Conservation (phyloP, 352 stramenopile species). For the Globisporangium alternatum region DNA sequence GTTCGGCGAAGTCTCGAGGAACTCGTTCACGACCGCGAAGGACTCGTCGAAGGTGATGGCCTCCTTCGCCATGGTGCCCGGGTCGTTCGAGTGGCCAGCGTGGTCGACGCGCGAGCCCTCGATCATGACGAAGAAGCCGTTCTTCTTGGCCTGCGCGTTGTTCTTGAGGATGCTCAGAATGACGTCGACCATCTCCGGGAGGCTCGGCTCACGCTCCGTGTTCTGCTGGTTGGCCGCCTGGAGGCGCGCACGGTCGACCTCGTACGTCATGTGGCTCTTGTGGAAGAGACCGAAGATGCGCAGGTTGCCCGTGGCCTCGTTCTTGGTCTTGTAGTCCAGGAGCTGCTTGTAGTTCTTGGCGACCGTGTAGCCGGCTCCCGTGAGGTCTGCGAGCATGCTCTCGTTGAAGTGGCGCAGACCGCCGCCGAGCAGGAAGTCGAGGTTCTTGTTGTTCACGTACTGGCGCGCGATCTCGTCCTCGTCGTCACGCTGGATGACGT, state of each 20-base stretch:
- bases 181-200: constrained; percentile 64
- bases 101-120: constrained; percentile 72
- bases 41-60: constrained; percentile 70
- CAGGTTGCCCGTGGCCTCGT: constrained; percentile 44
- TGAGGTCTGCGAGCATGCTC: constrained; percentile 39
- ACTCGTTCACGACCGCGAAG: constrained; percentile 61
- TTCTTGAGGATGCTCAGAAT: constrained; percentile 59
- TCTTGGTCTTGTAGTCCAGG: constrained; percentile 43
- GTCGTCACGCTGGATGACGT: constrained; percentile 49
- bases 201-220: constrained; percentile 43
- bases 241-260: constrained; percentile 53
- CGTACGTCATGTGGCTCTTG: constrained; percentile 65
- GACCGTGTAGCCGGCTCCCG: constrained; percentile 42
- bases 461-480: constrained; percentile 56
- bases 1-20: constrained; percentile 44
- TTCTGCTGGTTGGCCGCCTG: constrained; percentile 31
- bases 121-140: constrained; percentile 78
- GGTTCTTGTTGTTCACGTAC: constrained; percentile 65
- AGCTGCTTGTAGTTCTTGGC: constrained; percentile 55
- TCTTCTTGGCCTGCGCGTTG: constrained; percentile 67
- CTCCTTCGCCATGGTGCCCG: constrained; percentile 63
- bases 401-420: constrained; percentile 53
- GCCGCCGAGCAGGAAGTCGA: constrained; percentile 61
- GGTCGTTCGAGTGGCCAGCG: constrained; percentile 64
- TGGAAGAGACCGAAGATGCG: constrained; percentile 60